Evolutionary conservation across 2,329 filamentous ascomycete genomes (phyloP).

Genomic region (Claviceps maximensis): DNA sequence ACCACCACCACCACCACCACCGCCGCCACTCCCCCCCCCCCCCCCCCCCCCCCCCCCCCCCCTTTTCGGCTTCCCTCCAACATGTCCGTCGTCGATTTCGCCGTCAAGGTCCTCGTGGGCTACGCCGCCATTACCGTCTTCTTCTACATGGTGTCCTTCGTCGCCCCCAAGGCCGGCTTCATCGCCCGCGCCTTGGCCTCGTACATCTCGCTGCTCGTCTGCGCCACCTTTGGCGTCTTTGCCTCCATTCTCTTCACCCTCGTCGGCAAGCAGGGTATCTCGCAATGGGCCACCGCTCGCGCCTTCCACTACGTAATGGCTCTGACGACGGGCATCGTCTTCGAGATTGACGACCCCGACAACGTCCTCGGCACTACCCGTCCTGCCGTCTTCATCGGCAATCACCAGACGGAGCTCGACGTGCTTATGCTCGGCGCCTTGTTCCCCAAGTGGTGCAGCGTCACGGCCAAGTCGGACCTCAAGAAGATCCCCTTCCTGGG

Average conservation of each 20-base stretch:
- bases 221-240: conserved; percentile 60
- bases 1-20: too few species aligned
- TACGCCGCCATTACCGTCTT: conserved; percentile 37
- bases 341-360: conserved; percentile 56
- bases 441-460: conserved; percentile 83
- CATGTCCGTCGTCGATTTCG: conserved; percentile 19
- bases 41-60: background rate
- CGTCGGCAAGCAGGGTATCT: conserved; percentile 57
- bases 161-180: conserved; percentile 49
- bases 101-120: conserved; percentile 34
- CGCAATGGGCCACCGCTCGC: conserved; percentile 75
- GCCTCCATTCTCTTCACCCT: conserved; percentile 59
- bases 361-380: conserved; percentile 50
- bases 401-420: conserved; percentile 94
- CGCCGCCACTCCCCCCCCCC: too few species aligned
- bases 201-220: conserved; percentile 47
- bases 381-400: conserved; percentile 83
- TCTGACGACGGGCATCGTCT: conserved; percentile 61
- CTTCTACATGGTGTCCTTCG: conserved; percentile 50
- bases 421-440: conserved; percentile 80
- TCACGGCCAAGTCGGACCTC: conserved; percentile 82
- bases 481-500: conserved; percentile 73
- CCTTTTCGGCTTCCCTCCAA: background rate
- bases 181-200: conserved; percentile 53
- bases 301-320: conserved; percentile 71